Base-by-base conservation (phyloP, 257 asterid species). In the Penstemon newberryi region DNA sequence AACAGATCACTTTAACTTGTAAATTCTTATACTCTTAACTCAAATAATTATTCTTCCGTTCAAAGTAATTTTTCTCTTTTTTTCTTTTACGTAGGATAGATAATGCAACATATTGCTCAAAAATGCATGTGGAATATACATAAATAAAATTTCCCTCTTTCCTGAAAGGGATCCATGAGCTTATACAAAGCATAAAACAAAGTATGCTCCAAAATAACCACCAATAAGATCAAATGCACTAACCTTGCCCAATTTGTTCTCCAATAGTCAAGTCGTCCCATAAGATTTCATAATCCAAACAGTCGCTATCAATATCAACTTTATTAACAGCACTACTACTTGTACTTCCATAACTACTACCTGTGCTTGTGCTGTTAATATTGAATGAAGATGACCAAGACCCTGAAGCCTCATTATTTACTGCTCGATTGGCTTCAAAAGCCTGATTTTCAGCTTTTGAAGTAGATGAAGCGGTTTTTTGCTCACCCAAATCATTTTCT, bases 201-300 rank as follows among this genome's bases (percentile, higher is more conserved):
- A 49, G 49, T 18, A 58, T 18, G 68, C 43, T 67, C 72, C 37
- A 51, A 8, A 40, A 59, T 5, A 51, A 66, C 43, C 41, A 47
- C 19, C 19, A 3, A 60, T 37, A 67, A 54, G 64, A 50, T 38
- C 50, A 64, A 79, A 56, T 41, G 33, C 63, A 73, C 78, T 60
- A 70, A 93, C 99, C 99, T 83, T 93, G 95, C 47, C 99, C 99
- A 66, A 93, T 82, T 66, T 90, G 96, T 65, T 90, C 96, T 62
- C 99, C 96, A 70, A 93, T 63, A 8, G 96, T 85, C 85, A 93
- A 73, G 78, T 93, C 97, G 83, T 93, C 99, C 99, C 99, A 93
- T 72, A 83, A 83, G 60, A 93, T 90, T 72, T 86, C 97, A 75
- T 79, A 88, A 78, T 93, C 96, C 80, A 88, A 77, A 78, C 86